These are phyloP conservation scores for Vigna mungo DNA, from an alignment of 306 rosid genomes.

Conservation along the genomic window DNA sequence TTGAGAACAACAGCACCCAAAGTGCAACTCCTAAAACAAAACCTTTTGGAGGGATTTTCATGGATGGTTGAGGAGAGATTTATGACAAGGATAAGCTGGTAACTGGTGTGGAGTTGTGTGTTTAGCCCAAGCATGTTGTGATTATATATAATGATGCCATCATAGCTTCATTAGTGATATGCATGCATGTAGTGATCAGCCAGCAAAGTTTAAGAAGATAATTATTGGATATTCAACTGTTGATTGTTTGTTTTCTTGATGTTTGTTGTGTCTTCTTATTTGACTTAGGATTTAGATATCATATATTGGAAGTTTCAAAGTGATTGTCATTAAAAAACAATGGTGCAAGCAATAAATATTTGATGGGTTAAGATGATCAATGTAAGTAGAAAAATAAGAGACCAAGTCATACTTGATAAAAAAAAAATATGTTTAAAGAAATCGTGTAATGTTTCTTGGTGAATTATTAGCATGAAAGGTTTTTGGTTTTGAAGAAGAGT, in stretches of 20 bases:
- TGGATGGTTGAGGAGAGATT: constrained; percentile 22
- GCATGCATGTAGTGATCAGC: constrained; percentile 26
- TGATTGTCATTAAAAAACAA: neutral
- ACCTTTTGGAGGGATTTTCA: constrained; percentile 35
- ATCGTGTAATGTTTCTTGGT: no score
- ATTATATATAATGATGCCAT: constrained; percentile 22
- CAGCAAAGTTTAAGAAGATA: constrained; percentile 1
- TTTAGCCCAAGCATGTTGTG: constrained; percentile 33
- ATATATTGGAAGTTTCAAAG: neutral
- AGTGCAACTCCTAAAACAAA: constrained; percentile 30
- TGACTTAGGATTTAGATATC: constrained; percentile 20
- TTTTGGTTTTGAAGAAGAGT: neutral
- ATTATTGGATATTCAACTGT: neutral
- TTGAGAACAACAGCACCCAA: constrained; percentile 35
- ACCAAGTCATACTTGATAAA: neutral
- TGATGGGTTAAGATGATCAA: neutral
- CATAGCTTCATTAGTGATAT: constrained; percentile 10
- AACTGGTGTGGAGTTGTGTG: constrained; percentile 30
- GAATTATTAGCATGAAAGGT: neutral
- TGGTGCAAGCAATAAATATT: neutral
- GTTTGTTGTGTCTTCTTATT: neutral
- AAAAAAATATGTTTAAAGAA: no score
- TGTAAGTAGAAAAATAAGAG: neutral
- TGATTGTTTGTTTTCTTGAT: constrained; percentile 1
- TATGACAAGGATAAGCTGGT: constrained; percentile 1